phyloP scores from a whole-genome alignment of 2,329 filamentous ascomycete genomes.

The Cordyceps tenuipes region DNA sequence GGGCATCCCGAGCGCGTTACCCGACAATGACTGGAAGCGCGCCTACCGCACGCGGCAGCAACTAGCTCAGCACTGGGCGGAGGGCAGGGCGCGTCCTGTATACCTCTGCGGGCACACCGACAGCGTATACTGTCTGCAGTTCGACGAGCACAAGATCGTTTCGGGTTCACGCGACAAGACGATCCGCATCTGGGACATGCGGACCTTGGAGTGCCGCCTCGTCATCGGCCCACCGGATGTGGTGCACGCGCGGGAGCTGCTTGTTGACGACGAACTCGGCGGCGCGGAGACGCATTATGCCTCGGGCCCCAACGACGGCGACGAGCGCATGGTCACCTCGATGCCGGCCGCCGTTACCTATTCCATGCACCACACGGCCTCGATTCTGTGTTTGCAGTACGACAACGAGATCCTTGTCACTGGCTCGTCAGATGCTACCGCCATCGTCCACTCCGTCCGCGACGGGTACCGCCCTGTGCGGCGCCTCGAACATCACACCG shows the following conservation, averaged over 20 bases:
- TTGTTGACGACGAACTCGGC: slow-evolving; percentile 42
- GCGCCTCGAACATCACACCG: slow-evolving; percentile 69
- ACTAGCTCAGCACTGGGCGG: slow-evolving; percentile 71
- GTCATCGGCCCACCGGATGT: slow-evolving; percentile 75
- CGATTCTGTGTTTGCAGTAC: slow-evolving; percentile 91
- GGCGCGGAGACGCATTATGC: slow-evolving; percentile 43
- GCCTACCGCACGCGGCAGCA: slow-evolving; percentile 72
- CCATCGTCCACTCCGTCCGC: slow-evolving; percentile 83
- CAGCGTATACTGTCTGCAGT: slow-evolving; percentile 96
- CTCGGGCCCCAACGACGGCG: slow-evolving; percentile 44
- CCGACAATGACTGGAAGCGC: slow-evolving; percentile 72
- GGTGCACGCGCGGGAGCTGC: slow-evolving; percentile 42
- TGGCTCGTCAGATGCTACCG: slow-evolving; percentile 84
- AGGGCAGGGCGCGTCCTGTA: slow-evolving; percentile 68
- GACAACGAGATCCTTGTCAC: slow-evolving; percentile 90
- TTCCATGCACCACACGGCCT: slow-evolving; percentile 71
- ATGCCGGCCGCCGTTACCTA: slow-evolving; percentile 50
- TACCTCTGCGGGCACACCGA: slow-evolving; percentile 92
- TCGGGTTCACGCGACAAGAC: slow-evolving; percentile 94
- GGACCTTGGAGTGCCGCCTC: slow-evolving; percentile 74
- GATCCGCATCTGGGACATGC: slow-evolving; percentile 92
- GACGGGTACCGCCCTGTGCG: slow-evolving; percentile 71
- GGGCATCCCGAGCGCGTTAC: slow-evolving; percentile 46
- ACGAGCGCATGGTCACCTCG: slow-evolving; percentile 36
- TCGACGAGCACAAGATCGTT: slow-evolving; percentile 96